Evolutionary conservation across 2,329 filamentous ascomycete genomes (phyloP), one percentile per base, ranked within the genome.

Genomic region (Fusarium miscanthi): DNA sequence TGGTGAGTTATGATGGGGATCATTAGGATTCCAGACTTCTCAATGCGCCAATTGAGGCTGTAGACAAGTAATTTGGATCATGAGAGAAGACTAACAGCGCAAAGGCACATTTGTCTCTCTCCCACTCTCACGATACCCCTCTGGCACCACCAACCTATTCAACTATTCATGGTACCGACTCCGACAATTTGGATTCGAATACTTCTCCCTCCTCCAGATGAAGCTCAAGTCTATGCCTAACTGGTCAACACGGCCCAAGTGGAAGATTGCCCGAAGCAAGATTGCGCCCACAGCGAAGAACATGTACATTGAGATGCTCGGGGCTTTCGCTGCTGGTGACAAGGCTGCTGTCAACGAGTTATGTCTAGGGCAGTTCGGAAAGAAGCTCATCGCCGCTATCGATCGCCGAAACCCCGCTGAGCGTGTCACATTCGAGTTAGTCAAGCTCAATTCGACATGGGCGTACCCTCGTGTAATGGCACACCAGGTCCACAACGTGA

Each of bases 261-360:
- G 86, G 77, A 83, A 85, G 75, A 77, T 86, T 31, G 74, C 80
- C 31, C 83, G 83, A 19, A 73, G 80, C 27, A 77, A 80, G 58
- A 82, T 88, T 51, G 79, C 84, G 13, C 85, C 88, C 4, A 85
- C 85, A 2, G 91, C 90, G 37, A 86, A 88, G 74, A 85, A 83
- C 25, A 82, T 92, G 76, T 90, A 93, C 80, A 82, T 83, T 58
- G 82, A 87, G 72, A 88, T 93, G 85, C 89, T 90, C 74, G 84
- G 86, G 64, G 88, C 88, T 8, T 87, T 92, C 54, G 91, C 91
- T 11, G 80, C 81, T 5, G 89, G 88, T 65, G 88, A 92, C 81
- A 81, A 83, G 72, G 72, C 77, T 5, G 81, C 84, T 9, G 81
- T 93, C 31, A 80, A 84, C 49, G 79, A 80, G 33, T 80, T 92